phyloP scores from a whole-genome alignment of 495 filamentous ascomycete species.

The Penicillium pancosmium region DNA sequence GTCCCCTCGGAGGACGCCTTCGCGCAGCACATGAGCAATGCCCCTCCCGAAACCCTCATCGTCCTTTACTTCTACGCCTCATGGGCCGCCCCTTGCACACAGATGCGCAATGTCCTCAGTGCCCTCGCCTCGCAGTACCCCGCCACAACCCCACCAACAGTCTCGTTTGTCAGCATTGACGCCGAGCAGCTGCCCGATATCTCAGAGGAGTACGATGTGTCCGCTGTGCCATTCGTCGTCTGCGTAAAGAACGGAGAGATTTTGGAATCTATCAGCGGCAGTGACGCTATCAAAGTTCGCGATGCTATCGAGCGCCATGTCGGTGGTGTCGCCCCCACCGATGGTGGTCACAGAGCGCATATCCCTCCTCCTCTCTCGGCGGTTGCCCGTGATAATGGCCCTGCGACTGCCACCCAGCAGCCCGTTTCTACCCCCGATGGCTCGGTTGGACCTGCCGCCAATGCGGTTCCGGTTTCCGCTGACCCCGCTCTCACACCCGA shows the following conservation, averaged over 20 bases:
- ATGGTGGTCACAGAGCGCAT: constrained; percentile 32
- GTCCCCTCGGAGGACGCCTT: constrained; percentile 73
- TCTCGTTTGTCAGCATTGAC: constrained; percentile 84
- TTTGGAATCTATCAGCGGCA: constrained; percentile 82
- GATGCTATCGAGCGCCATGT: constrained; percentile 81
- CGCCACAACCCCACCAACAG: constrained; percentile 59
- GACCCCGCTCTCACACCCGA: constrained; percentile 46
- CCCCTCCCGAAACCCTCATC: constrained; percentile 68
- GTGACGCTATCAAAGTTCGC: constrained; percentile 80
- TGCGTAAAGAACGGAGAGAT: constrained; percentile 69
- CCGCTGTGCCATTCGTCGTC: constrained; percentile 89
- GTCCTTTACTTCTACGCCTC: constrained; percentile 93
- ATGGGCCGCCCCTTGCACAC: constrained; percentile 95
- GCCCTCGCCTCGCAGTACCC: constrained; percentile 84
- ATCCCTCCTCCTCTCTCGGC: constrained; percentile 57
- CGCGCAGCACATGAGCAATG: constrained; percentile 59
- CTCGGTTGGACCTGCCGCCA: constrained; percentile 39
- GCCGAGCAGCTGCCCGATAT: constrained; percentile 88
- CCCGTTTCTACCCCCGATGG: constrained; percentile 50
- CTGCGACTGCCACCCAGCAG: constrained; percentile 38
- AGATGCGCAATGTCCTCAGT: constrained; percentile 85
- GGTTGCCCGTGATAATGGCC: constrained; percentile 46
- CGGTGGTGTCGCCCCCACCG: constrained; percentile 36
- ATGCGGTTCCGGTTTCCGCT: constrained; percentile 32
- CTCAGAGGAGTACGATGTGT: constrained; percentile 86